Conservation (phyloP, 2,329 filamentous ascomycete genomes). For the Botrytis sinoallii region DNA sequence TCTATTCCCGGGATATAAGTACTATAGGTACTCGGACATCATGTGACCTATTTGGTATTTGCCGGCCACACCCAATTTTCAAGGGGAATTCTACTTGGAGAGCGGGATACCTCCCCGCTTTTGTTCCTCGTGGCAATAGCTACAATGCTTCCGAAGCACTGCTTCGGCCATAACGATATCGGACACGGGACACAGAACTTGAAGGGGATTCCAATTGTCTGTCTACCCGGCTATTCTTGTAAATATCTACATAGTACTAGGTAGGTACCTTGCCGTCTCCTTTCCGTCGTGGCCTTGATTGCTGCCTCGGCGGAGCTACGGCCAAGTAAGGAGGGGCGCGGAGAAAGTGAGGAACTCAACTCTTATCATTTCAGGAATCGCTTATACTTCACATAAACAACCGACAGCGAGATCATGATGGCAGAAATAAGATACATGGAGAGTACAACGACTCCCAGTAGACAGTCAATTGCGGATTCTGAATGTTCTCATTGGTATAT, state of each 20-base stretch:
- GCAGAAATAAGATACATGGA: background rate
- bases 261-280: background rate
- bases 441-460: background rate
- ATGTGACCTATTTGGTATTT: background rate
- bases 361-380: background rate
- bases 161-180: no score
- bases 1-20: background rate
- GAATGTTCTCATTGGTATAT: background rate
- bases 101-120: background rate
- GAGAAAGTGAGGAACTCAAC: background rate
- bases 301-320: background rate
- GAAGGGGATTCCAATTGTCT: background rate
- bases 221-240: background rate
- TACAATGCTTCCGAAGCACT: background rate
- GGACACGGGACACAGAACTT: background rate
- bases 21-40: no score
- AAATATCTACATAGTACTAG: background rate
- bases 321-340: background rate
- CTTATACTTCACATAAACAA: background rate
- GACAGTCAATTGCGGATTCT: background rate
- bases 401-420: background rate
- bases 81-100: background rate
- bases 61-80: background rate
- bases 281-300: background rate
- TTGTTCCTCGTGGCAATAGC: background rate